Evolutionary conservation across 306 rosid genomes (phyloP), one percentile per base, ranked within the genome.

Genomic region (Corylus avellana): DNA sequence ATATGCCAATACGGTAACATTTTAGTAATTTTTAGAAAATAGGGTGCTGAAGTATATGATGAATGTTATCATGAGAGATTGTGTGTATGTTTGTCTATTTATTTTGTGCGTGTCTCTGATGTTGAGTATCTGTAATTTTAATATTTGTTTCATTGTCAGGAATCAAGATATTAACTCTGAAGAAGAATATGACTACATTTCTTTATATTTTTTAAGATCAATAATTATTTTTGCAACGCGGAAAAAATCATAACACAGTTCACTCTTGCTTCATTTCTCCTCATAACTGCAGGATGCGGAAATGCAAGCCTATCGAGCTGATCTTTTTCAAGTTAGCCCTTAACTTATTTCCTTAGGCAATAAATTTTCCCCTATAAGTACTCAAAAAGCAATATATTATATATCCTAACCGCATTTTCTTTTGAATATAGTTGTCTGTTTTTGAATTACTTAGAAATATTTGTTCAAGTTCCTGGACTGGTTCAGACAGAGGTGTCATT

Each of bases 1-100:
- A 85, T 5, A 46, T 88, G 50, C 75, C 91, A 74, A 72, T 68
- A 76, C 74, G 97, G 93, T 89, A 89, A 86, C 66, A 62, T 22
- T 68, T 79, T 51, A 12, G 71, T 62, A 79, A 29, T 59, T 8
- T 53, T 75, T 39, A 53, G 74, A 44, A 35, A 62, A 42, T 51
- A 49, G 13, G 55, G 44, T 69, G 9, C 70, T 51, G 37, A 50
- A 42, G 70, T 70, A 61, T 32, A 29, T 29, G 70, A 14, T 29
- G 16, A 32, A 63, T 14, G 20, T 14, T 63, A 22, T 62, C 22
- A 39, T 37, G 72, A 39, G 37, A 67, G 50, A 9, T 42, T 39
- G 50, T 10, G 50, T 10, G 69, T 29, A 13, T 13, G 8, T 18
- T 39, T 68, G 29, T 68, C 18, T 68, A 4, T 20, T 68, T 37